Percentiles rank a stretch among this genome's conserved stretches.
phyloP scores from a whole-genome alignment of 345 rosid species.

The Aegle marmelos region DNA sequence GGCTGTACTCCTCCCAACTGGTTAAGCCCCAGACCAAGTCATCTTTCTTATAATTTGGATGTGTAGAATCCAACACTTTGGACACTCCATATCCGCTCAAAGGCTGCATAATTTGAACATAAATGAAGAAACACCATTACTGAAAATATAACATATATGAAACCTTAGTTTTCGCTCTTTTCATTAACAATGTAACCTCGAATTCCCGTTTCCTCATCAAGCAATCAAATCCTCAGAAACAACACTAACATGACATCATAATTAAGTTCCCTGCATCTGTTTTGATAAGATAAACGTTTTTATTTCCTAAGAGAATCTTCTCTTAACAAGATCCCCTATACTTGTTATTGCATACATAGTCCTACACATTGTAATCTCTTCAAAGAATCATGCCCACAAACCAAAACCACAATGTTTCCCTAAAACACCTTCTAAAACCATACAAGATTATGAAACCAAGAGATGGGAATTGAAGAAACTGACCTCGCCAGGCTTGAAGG shows the following conservation, averaged over 20 bases:
- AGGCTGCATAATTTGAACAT: slow-evolving; percentile 33
- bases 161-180: background rate
- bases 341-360: too few species aligned
- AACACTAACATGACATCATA: too few species aligned
- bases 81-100: slow-evolving; percentile 54
- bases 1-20: slow-evolving; percentile 66
- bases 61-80: slow-evolving; percentile 50
- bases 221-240: too few species aligned
- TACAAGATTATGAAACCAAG: background rate
- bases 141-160: background rate
- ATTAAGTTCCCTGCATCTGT: too few species aligned
- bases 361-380: too few species aligned
- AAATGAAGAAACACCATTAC: background rate
- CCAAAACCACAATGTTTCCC: background rate
- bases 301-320: too few species aligned
- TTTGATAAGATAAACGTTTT: too few species aligned
- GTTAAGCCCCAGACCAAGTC: slow-evolving; percentile 55
- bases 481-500: slow-evolving; percentile 26
- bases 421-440: background rate
- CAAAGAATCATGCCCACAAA: too few species aligned
- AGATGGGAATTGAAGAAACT: slow-evolving; percentile 3
- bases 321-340: too few species aligned
- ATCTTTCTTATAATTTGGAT: slow-evolving; percentile 53
- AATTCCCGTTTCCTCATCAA: fast-evolving
- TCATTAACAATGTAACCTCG: too few species aligned